Conservation (phyloP, 805 yeast species). For the Candida nemodendra region DNA sequence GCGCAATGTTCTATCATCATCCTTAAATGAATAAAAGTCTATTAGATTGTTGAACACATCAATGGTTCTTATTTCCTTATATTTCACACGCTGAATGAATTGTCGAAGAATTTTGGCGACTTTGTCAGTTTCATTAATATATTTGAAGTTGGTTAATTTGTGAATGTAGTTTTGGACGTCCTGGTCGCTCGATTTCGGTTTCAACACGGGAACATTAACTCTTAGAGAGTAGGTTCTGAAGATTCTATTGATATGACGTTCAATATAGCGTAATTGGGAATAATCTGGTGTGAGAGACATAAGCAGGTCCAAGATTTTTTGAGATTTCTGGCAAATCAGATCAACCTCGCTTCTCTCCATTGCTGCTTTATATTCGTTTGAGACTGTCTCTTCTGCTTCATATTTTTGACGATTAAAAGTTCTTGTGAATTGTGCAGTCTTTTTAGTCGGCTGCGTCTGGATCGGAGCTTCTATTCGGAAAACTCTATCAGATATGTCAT, state of each 20-base stretch:
- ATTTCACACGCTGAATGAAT: constrained; percentile 8
- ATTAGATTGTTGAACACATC: constrained; percentile 25
- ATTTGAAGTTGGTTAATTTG: constrained; percentile 16
- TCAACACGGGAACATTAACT: constrained; percentile 8
- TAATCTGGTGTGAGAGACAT: constrained; percentile 10
- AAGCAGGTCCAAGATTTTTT: constrained; percentile 9
- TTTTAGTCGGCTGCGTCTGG: no score
- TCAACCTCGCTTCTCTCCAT: constrained; percentile 4
- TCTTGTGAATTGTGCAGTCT: no score
- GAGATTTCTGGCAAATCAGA: constrained; percentile 8
- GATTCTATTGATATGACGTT: constrained; percentile 10
- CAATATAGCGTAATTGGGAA: constrained; percentile 8
- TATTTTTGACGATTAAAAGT: no score
- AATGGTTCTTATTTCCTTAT: constrained; percentile 7
- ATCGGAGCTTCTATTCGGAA: no score
- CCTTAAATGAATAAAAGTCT: constrained; percentile 36
- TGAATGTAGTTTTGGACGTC: constrained; percentile 11
- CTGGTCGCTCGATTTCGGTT: constrained; percentile 4
- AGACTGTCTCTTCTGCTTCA: not conserved
- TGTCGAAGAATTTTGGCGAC: constrained; percentile 15
- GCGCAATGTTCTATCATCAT: constrained; percentile 41
- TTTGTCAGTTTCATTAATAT: constrained; percentile 14
- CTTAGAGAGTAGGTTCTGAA: constrained; percentile 18
- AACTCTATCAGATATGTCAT: no score
- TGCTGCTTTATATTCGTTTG: constrained; percentile 3